Conservation (phyloP, 495 filamentous ascomycete genomes). For the Halenospora varia region DNA sequence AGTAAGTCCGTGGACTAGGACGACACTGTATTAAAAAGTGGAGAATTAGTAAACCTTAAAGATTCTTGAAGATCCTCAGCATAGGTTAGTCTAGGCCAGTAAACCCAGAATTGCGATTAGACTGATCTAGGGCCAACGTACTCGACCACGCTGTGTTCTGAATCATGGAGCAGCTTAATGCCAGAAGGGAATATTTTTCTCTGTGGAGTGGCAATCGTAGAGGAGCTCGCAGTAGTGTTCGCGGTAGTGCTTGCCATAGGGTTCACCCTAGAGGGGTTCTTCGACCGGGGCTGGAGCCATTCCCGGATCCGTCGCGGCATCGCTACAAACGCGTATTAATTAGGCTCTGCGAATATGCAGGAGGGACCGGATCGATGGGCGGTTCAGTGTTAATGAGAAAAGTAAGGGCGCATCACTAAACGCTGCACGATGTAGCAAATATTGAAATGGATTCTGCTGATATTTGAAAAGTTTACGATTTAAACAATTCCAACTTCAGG, state of each 20-base stretch:
- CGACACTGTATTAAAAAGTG: constrained; percentile 4
- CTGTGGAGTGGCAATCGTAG: too few species aligned
- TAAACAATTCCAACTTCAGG: not conserved
- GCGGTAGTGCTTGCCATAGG: not conserved
- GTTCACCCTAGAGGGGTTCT: not conserved
- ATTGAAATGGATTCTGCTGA: not conserved
- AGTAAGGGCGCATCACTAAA: not conserved
- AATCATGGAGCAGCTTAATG: constrained; percentile 23
- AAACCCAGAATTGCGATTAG: not conserved
- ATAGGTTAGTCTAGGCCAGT: constrained; percentile 1
- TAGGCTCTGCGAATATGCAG: not conserved
- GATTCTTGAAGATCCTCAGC: not conserved
- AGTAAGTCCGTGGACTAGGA: constrained; percentile 7
- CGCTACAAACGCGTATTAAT: not conserved
- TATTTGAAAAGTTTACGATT: not conserved
- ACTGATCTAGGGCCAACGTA: constrained; percentile 14
- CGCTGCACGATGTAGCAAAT: not conserved
- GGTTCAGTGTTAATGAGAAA: not conserved
- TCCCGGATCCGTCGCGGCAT: not conserved
- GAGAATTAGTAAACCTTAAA: not conserved
- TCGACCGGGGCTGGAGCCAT: not conserved
- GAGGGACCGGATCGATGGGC: not conserved
- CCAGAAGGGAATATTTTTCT: constrained; percentile 24
- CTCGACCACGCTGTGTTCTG: constrained; percentile 20
- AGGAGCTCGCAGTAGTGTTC: too few species aligned